A percentile compares a stretch with the other conserved stretches of the same genome.
These are phyloP conservation scores for Phytophthora gonapodyides DNA, from an alignment of 352 stramenopile genomes.

Conservation along the genomic window DNA sequence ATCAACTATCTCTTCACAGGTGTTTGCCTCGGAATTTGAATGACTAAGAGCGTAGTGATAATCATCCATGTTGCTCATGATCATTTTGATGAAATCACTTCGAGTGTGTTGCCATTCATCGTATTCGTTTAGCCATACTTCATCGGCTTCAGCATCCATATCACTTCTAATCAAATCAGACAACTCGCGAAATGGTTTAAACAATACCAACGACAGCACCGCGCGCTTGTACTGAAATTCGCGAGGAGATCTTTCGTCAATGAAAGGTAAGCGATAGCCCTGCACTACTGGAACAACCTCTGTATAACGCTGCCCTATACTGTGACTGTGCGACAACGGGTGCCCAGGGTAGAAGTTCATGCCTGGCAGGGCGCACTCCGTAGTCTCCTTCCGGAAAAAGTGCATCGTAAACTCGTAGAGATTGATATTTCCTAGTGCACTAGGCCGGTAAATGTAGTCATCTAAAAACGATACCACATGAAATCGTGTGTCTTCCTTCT, in stretches of 20 bases:
- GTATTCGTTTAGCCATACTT: not conserved
- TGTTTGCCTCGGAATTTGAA: too few species aligned
- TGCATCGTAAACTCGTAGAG: slow-evolving; percentile 6
- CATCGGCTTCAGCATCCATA: not conserved
- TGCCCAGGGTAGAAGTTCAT: not conserved
- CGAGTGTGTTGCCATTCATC: not conserved
- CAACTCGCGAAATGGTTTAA: slow-evolving; percentile 1
- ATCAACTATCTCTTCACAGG: too few species aligned
- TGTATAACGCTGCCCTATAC: slow-evolving; percentile 1
- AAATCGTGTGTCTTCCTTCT: too few species aligned
- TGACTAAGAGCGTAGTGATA: too few species aligned
- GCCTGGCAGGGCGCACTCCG: too few species aligned
- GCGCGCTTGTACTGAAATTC: slow-evolving; percentile 2
- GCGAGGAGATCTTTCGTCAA: not conserved
- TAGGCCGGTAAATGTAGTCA: slow-evolving; percentile 5
- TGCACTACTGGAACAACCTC: slow-evolving; percentile 1
- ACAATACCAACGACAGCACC: not conserved
- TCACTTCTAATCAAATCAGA: not conserved
- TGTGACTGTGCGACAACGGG: slow-evolving; percentile 5
- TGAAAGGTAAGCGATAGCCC: slow-evolving; percentile 1
- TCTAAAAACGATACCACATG: slow-evolving; percentile 3
- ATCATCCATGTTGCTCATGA: slow-evolving; percentile 2
- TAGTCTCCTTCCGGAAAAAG: slow-evolving; percentile 5
- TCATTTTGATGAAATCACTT: slow-evolving; percentile 1
- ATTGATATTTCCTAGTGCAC: not conserved